Conservation (phyloP, 306 rosid genomes). For the Acacia confusa region DNA sequence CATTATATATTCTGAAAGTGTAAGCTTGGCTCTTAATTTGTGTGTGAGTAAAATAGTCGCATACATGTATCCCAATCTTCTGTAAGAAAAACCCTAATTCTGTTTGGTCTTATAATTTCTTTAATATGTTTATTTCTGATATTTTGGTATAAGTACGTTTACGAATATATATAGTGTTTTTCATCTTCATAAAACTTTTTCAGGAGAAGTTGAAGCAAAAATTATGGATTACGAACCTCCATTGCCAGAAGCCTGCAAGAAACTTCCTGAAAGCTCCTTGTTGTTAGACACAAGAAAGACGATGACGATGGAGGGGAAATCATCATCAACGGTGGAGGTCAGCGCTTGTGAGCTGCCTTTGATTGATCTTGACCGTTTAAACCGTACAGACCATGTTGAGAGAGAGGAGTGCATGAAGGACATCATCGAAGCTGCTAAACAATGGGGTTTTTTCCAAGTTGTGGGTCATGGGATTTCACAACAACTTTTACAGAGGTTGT, state of each 20-base stretch:
- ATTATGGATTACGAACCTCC: slow-evolving; percentile 69
- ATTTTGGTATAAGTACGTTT: not conserved
- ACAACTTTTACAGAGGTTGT: slow-evolving; percentile 40
- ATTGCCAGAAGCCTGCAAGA: slow-evolving; percentile 45
- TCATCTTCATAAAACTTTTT: not conserved
- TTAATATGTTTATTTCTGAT: not conserved
- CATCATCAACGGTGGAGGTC: not conserved
- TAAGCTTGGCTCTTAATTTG: not conserved
- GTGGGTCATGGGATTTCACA: slow-evolving; percentile 64
- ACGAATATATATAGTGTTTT: too few relatives aligned
- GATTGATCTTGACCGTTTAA: slow-evolving; percentile 51
- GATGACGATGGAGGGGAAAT: not conserved
- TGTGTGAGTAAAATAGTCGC: not conserved
- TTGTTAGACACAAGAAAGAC: not conserved
- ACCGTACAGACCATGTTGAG: not conserved
- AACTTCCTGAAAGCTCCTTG: slow-evolving; percentile 26
- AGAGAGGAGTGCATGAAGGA: slow-evolving; percentile 51
- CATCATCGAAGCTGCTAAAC: slow-evolving; percentile 53
- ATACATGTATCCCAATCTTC: not conserved
- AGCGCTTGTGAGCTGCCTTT: slow-evolving; percentile 45
- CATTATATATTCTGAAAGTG: not conserved
- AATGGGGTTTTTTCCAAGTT: slow-evolving; percentile 76
- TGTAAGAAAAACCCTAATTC: not conserved
- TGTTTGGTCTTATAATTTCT: not conserved
- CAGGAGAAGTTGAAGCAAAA: not conserved